phyloP scores from a whole-genome alignment of 2,329 filamentous ascomycete species.

The Paecilomyces sp. region DNA sequence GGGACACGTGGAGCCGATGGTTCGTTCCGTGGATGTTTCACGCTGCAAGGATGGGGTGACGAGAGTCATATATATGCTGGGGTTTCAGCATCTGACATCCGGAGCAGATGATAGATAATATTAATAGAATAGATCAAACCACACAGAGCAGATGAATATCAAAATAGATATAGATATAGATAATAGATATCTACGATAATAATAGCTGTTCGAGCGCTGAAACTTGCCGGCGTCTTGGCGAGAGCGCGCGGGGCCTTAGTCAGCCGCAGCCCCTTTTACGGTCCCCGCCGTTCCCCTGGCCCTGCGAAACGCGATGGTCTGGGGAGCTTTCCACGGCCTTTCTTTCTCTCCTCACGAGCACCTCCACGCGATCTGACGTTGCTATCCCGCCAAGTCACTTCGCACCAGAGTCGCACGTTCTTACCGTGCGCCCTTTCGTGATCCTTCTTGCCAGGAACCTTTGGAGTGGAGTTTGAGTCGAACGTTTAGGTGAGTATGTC shows the following conservation, averaged over 20 bases:
- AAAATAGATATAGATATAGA: no score
- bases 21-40: background rate
- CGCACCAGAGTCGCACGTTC: background rate
- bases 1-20: background rate
- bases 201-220: background rate
- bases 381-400: background rate
- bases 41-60: background rate
- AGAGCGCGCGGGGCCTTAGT: slow-evolving; percentile 18
- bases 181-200: no score
- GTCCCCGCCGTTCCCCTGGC: slow-evolving; percentile 1
- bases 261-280: slow-evolving; percentile 31
- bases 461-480: background rate
- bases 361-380: background rate
- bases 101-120: background rate
- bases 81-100: background rate
- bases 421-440: background rate
- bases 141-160: no score
- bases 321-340: background rate
- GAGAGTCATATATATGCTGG: background rate
- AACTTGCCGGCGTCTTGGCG: background rate
- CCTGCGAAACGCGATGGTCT: background rate
- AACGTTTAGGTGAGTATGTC: background rate
- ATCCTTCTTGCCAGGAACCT: background rate
- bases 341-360: background rate
- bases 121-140: no score